Conservation (phyloP, 331 rosid species). For the Spiraea crenata region DNA sequence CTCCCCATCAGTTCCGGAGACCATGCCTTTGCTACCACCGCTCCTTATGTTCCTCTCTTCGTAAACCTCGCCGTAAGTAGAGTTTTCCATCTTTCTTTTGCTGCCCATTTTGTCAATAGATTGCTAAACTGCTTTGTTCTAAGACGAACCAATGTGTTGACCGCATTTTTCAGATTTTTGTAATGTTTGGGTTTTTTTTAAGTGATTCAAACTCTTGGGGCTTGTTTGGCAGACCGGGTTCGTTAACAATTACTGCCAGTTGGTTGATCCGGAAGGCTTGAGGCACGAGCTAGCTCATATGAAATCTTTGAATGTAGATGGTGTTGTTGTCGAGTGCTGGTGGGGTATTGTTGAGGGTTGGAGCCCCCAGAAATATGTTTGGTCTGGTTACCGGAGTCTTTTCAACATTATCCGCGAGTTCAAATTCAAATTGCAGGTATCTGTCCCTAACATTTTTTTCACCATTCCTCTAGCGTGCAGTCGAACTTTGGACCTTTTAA, state of each 20-base stretch:
- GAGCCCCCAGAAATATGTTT: constrained; percentile 77
- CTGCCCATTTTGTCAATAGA: background rate
- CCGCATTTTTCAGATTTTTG: constrained; percentile 12
- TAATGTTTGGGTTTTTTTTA: background rate
- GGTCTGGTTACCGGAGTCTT: constrained; percentile 95
- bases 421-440: constrained; percentile 87
- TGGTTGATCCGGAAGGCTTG: constrained; percentile 80
- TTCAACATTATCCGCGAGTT: constrained; percentile 69
- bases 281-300: constrained; percentile 72
- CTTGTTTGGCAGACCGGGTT: constrained; percentile 68
- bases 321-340: constrained; percentile 90
- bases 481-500: too few species aligned
- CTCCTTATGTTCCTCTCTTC: constrained; percentile 82
- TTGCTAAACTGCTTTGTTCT: constrained; percentile 8
- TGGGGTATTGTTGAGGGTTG: constrained; percentile 96
- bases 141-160: background rate
- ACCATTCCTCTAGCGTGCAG: too few species aligned
- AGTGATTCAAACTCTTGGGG: constrained; percentile 26
- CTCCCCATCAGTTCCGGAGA: constrained; percentile 53
- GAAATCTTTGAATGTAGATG: constrained; percentile 75
- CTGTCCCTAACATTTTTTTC: background rate
- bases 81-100: background rate
- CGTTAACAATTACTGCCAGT: constrained; percentile 77
- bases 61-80: constrained; percentile 70
- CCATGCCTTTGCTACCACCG: constrained; percentile 56